Evolutionary conservation across 169 alveolate genomes (phyloP), one percentile per base, ranked within the genome.

Genomic region (Fabrea salina): DNA sequence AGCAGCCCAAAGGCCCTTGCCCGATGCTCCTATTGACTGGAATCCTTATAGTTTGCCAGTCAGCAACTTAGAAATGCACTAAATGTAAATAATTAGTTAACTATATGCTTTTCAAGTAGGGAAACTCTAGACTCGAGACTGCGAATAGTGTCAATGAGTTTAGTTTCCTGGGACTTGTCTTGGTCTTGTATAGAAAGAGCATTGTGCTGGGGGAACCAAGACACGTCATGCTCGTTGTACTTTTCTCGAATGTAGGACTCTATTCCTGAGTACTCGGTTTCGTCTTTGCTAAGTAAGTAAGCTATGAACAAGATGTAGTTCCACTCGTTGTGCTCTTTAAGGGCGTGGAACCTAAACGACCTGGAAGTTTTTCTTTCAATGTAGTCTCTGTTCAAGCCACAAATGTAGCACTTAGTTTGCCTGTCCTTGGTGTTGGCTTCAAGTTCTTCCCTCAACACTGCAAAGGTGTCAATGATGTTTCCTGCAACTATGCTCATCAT

Each of bases 311-410:
- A 85, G n/a, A 86, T 82, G 74, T 90, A 90, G 72, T 87, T 87
- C 85, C 91, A 90, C 75, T 82, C 75, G 61, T 66, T 43, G 77
- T 90, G 95, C n/a, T 86, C 92, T 13, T 49, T 41, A 44, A 59
- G n/a, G 5, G 78, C 75, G 51, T 84, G 90, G 49, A 58, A 80
- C n/a, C 33, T 56, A 49, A 74, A 84, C 7, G 84, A 74, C 49
- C 67, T 58, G 8, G 47, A 47, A 30, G 71, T 82, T 43, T 81
- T 90, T 72, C 84, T 90, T 83, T 90, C 92, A 32, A 87, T 80
- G 7, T 88, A 82, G 57, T 89, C 90, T 71, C 86, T 84, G 80
- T 86, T 91, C 39, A 90, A 70, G 1, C 95, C 95, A 80, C 95
- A 90, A 67, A 83, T 87, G 75, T 80, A 87, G 59, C 92, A 90